Evolutionary conservation across 169 alveolate species (phyloP), one percentile per base, ranked within the genome.

Genomic region (Cryptosporidium muris): DNA sequence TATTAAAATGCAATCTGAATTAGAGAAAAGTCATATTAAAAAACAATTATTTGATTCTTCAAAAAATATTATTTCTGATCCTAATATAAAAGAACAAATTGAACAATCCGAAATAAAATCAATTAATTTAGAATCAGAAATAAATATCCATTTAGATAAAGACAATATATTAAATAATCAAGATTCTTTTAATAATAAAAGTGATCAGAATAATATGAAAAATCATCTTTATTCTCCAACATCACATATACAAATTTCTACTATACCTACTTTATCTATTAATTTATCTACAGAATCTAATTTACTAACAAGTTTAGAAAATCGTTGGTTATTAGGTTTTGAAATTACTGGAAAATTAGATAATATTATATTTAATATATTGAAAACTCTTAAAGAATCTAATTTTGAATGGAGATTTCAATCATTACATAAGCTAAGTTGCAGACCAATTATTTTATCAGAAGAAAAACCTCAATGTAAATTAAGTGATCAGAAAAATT

Each of bases 311-410:
- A 64, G 5, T 43, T 42, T 37, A 25, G 14, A 52, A n/a, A 74
- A 58, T 74, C 40, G 85, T 25, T 74, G 85, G 85, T 52, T 74
- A 4, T 45, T 74, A 16, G 85, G 85, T 43, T 74, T 74, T 58
- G 85, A 74, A 5, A 60, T 74, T 45, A 58, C 66, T 4, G 85
- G 85, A 42, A 60, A 54, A 3, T 60, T 74, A 25, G 16, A 60
- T 14, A 53, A 62, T 43, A 74, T 74, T 14, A 74, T 74, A 14
- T 58, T 58, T n/a, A 74, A 58, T n/a, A 60, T 74, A 4, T 40
- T 74, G 5, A 54, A 54, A 14, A 74, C 85, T 8, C 40, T 74
- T n/a, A 56, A 56, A 45, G 14, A 38, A 9, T 56, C 67, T n/a
- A 58, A 74, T 36, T 74, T 58, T 60, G 85, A 74, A 36, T 74